Base-by-base conservation (phyloP, 108 stramenopile species). In the Aurantiochytrium sp. region DNA sequence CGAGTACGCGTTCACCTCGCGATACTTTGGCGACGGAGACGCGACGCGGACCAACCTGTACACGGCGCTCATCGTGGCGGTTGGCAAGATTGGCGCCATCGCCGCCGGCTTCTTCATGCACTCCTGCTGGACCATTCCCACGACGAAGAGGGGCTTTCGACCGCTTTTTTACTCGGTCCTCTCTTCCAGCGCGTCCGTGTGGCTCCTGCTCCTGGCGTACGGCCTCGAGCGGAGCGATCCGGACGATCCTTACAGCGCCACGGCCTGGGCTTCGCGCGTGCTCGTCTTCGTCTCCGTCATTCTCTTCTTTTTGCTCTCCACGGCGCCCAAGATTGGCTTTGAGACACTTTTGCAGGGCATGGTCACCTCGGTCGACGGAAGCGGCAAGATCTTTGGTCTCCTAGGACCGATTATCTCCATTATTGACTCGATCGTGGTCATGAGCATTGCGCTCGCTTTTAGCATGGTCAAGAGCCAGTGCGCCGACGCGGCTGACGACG, bases 251-350 rank as follows among this genome's bases (percentile, higher is more conserved):
- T 24, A 41, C n/a, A 2, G 42, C 73, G 12, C 36, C 8, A 81
- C 73, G 1, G 73, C 73, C 39, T 81, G 45, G 39, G 32, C 32
- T 3, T 81, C 73, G 6, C 39, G 45, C 1, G 45, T 41, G 12
- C 73, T 81, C 19, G 73, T 81, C 27, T 81, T 81, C 32, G 19
- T 81, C n/a, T n/a, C 42, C 45, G 73, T 81, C 17, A 81, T 42
- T 15, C 45, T 81, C 45, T 81, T 81, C 45, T 81, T 81, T 30
- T 48, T 81, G 73, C 45, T 81, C 39, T 81, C 73, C 17, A 81
- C 73, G 21, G 73, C 73, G 73, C 73, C 73, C 39, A 81, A 81
- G 45, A 81, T 81, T 81, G 73, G 73, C 1, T 81, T 81, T 48
- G 73, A 81, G 45, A 81, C 73, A 12, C 73, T 81, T 30, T 30